Evolutionary conservation across 768 basidiomycete genomes (phyloP), one percentile per base, ranked within the genome.

Genomic region (Hebeloma cylindrosporum): DNA sequence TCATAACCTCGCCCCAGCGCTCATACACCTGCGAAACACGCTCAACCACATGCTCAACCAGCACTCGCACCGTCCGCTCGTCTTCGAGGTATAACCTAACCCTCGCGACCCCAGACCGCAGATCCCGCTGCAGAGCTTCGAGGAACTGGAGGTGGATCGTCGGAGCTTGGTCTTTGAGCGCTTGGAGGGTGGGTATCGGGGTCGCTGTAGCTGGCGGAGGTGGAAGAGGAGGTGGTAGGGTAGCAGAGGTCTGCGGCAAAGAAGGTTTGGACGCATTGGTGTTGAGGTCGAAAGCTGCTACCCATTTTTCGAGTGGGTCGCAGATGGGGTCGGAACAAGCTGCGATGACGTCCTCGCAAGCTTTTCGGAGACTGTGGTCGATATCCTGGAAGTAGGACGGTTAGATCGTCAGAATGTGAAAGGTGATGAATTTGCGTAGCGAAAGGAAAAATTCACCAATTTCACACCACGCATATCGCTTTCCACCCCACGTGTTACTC

Each of bases 321-420:
- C 81, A 81, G 18, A 88, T 73, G 0, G 71, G 62, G 28, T 72
- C 66, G 6, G 82, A 73, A 49, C 83, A 83, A 10, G 77, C 65
- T 3, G 73, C 65, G 45, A 98, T 95, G 27, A 92, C 76, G 29
- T 82, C 80, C 68, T 95, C 92, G 66, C 94, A 98, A 0, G 83
- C 85, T 13, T 73, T 72, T 58, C 92, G 89, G 21, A 97, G 79
- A 22, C 86, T 87, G 36, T 83, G 75, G 65, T 97, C 95, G 53
- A 96, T 86, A 47, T 84, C 85, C 90, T 94, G 25, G 7, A 23
- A 23, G 22, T n/a, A 28, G 20, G 25, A 33, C n/a, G 22, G 7
- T 28, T 13, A n/a, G n/a, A 31, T 18, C 21, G 27, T 31, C 16
- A 41, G 14, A 8, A 23, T 8, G 6, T 30, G 20, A 26, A 29